Evolutionary conservation across 495 filamentous ascomycete genomes (phyloP), one percentile per base, ranked within the genome.

Genomic region (Xylaria castorea): DNA sequence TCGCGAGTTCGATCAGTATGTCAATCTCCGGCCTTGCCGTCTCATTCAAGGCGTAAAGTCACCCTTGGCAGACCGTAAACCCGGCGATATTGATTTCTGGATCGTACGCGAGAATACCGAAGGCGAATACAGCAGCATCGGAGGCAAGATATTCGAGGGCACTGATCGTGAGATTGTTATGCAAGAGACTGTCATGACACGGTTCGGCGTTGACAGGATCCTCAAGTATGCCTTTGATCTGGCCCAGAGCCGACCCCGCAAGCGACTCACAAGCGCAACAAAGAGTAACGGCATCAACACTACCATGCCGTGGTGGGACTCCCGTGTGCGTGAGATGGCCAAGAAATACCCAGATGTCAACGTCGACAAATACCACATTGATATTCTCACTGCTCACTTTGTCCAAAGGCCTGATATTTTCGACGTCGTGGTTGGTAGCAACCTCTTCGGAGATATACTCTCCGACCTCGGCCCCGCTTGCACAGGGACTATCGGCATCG

Each of bases 361-460:
- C 80, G 83, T 93, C 57, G 89, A 89, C 64, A 92, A 94, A 77
- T 92, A 94, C 70, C 85, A 94, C 48, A 94, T 95, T 75, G 93
- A 95, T 80, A 92, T 90, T 34, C 91, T 93, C 32, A 92, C 93
- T 3, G 94, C 94, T 86, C 82, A 94, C 66, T 94, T 95, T 88
- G 87, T 95, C 16, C 94, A 94, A 85, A 88, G 91, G 70, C 93
- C 93, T 11, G 82, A 91, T 30, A 88, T 91, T 61, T 85, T 96
- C 70, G 95, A 96, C 76, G 93, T 95, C 14, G 85, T 96, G 51
- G 91, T 96, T 53, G 94, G 92, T 1, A 93, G 91, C 78, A 95
- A 95, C 80, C 76, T 95, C 61, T 95, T 96, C 77, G 93, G 93
- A 71, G 93, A 96, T 77, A 96, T 95, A 78, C 92, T 95, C 72